These are phyloP conservation scores for Calendula officinalis DNA, from an alignment of 129 eudicot species.

Conservation along the genomic window DNA sequence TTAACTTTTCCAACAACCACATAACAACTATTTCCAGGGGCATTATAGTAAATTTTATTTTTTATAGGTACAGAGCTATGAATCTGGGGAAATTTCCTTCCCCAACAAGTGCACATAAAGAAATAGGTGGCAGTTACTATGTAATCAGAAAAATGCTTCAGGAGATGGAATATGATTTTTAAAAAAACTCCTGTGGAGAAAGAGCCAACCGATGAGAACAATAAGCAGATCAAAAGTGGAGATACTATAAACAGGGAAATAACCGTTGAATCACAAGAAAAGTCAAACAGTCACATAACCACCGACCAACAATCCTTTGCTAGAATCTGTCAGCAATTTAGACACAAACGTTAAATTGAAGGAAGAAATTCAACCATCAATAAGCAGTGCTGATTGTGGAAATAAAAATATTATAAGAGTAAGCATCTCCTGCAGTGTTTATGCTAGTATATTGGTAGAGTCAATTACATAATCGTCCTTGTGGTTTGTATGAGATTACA, in stretches of 20 bases:
- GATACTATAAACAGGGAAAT: constrained; percentile 15
- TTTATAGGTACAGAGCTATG: constrained; percentile 47
- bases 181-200: constrained; percentile 26
- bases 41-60: not conserved
- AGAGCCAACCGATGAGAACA: constrained; percentile 21
- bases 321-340: constrained; percentile 2
- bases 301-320: constrained; percentile 8
- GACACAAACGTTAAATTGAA: constrained; percentile 11
- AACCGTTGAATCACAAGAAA: constrained; percentile 21
- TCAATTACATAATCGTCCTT: not conserved
- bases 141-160: constrained; percentile 43
- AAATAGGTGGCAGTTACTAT: constrained; percentile 64
- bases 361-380: constrained; percentile 19
- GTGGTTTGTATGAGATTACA: not conserved
- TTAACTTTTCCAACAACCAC: not conserved
- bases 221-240: constrained; percentile 15
- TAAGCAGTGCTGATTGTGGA: constrained; percentile 8
- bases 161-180: constrained; percentile 46
- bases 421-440: constrained; percentile 24
- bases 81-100: constrained; percentile 65
- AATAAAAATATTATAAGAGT: constrained; percentile 26
- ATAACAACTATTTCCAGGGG: not conserved
- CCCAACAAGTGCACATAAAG: constrained; percentile 31
- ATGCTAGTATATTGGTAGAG: constrained; percentile 1
- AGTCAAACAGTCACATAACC: constrained; percentile 23